phyloP scores from a whole-genome alignment of 495 filamentous ascomycete genomes.

The Geopyxis carbonaria region DNA sequence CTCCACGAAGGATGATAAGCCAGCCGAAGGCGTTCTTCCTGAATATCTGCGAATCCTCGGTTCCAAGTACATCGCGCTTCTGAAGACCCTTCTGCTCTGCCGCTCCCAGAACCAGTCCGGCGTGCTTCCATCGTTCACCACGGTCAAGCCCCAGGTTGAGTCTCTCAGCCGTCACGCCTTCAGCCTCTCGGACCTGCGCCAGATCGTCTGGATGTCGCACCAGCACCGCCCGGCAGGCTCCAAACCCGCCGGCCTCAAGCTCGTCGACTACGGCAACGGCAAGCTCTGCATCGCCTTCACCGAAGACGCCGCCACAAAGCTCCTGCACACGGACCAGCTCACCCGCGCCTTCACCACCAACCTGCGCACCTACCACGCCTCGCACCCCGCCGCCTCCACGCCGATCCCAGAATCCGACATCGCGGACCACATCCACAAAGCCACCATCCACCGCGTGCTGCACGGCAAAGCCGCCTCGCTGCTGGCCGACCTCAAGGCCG shows the following conservation, averaged over 20 bases:
- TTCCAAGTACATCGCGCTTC: slow-evolving; percentile 15
- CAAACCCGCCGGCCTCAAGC: slow-evolving; percentile 6
- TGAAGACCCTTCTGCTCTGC: slow-evolving; percentile 18
- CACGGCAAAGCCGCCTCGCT: slow-evolving; percentile 17
- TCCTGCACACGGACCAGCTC: slow-evolving; percentile 14
- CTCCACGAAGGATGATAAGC: background rate
- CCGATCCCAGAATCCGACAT: slow-evolving; percentile 16
- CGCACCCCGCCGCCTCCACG: background rate
- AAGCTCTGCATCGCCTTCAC: slow-evolving; percentile 19
- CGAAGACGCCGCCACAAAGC: slow-evolving; percentile 15
- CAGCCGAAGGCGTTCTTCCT: background rate
- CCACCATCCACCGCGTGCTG: slow-evolving; percentile 19
- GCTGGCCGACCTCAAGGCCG: slow-evolving; percentile 14
- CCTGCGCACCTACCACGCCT: slow-evolving; percentile 5
- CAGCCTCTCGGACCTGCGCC: slow-evolving; percentile 12
- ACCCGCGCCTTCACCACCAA: slow-evolving; percentile 14
- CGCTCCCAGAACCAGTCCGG: slow-evolving; percentile 16
- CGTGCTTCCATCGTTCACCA: slow-evolving; percentile 14
- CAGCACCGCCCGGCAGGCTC: slow-evolving; percentile 2
- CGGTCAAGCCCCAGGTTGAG: slow-evolving; percentile 19
- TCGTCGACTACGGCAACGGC: slow-evolving; percentile 17
- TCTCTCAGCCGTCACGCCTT: slow-evolving; percentile 14
- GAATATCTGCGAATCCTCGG: slow-evolving; percentile 9
- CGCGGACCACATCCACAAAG: slow-evolving; percentile 12
- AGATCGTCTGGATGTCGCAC: slow-evolving; percentile 21